Evolutionary conservation across 257 asterid genomes (phyloP), one percentile per base, ranked within the genome.

Genomic region (Solanum pennellii): DNA sequence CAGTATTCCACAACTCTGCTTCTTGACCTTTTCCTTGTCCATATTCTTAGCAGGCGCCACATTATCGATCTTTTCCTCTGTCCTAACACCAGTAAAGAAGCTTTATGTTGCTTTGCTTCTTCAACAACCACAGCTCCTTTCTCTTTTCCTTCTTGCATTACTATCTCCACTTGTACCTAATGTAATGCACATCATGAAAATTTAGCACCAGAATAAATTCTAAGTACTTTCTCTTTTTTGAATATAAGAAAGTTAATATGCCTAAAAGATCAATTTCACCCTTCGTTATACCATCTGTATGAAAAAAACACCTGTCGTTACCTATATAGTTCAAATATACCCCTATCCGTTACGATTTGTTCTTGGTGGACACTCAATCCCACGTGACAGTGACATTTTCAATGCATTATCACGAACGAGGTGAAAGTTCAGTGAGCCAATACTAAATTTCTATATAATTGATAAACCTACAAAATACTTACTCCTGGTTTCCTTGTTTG

Each of bases 161-260:
- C 92, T 83, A 92, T 89, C 93, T 95, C 98, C 49, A 96, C 98
- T 31, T 89, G 88, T 89, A 96, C 98, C 99, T 96, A 65, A 49
- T 31, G 6, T 80, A 12, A 49, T 29, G 68, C 25, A 80, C 27
- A 80, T 16, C 16, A 79, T 79, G 35, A 9, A 77, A 7, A n/a
- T 8, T 79, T 44, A 79, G 84, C 84, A 44, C 25, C 84, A 13
- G 25, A 15, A 44, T 44, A 39, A 35, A 72, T 18, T 72, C n/a
- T 20, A 18, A 71, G 44, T 9, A 16, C 27, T 33, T 33, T 0
- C 1, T n/a, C 3, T 15, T 31, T 31, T 35, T 10, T 35, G 9
- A 73, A 73, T 20, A 72, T 33, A 74, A 74, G 52, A 1, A 73
- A 74, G 31, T 74, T 31, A 37, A 23, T 39, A 27, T 74, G 82